Conservation (phyloP, 1,284 basidiomycete species). For the Moniliella sp. region DNA sequence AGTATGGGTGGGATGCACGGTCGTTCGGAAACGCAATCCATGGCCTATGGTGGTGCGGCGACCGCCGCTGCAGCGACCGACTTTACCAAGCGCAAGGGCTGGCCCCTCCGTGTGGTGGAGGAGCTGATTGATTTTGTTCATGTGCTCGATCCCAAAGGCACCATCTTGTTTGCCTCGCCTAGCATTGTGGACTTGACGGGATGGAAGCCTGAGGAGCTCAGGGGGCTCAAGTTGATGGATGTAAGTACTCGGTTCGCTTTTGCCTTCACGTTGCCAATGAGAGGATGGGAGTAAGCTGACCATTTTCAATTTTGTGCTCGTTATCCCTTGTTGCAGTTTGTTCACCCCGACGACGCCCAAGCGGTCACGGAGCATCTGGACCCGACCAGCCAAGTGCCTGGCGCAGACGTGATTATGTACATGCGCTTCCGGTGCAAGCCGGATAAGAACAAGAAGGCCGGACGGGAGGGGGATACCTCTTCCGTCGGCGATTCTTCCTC, state of each 20-base stretch:
- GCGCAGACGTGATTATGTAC: conserved; percentile 15
- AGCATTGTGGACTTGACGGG: conserved; percentile 15
- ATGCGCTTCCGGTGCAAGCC: conserved; percentile 21
- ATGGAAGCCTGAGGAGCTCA: conserved; percentile 19
- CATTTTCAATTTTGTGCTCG: background rate
- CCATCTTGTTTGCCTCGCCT: conserved; percentile 15
- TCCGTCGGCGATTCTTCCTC: too few species aligned
- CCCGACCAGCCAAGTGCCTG: conserved; percentile 4
- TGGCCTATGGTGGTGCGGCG: background rate
- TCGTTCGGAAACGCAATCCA: too few species aligned
- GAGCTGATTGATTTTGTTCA: conserved; percentile 24
- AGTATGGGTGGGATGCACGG: too few species aligned
- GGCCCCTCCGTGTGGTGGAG: conserved; percentile 19
- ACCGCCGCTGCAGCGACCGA: conserved; percentile 5
- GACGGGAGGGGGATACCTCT: too few species aligned
- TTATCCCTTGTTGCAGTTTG: conserved; percentile 5
- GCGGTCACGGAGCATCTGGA: background rate
- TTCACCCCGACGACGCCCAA: conserved; percentile 14
- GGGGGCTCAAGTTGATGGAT: conserved; percentile 11
- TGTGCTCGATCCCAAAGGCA: conserved; percentile 15
- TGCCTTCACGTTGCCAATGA: background rate
- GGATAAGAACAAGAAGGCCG: background rate
- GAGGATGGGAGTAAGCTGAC: background rate
- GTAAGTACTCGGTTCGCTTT: background rate
- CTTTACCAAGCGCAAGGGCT: conserved; percentile 24